Conservation (phyloP, 352 stramenopile species). For the Globisporangium spiculum region DNA sequence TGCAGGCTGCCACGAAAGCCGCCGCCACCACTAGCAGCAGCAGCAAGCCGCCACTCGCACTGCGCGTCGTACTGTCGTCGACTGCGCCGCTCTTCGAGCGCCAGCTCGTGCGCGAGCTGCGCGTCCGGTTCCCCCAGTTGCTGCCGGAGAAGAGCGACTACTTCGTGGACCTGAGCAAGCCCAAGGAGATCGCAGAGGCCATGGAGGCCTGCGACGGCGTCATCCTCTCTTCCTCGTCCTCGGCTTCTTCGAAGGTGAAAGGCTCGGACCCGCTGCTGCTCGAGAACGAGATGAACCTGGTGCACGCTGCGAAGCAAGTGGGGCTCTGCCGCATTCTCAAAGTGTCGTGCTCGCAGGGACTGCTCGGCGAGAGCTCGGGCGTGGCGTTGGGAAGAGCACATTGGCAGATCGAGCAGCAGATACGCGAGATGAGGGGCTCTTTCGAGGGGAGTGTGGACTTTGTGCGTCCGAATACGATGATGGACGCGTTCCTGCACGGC, state of each 20-base stretch:
- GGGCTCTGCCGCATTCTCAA: conserved; percentile 37
- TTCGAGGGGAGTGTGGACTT: conserved; percentile 19
- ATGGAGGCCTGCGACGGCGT: conserved; percentile 43
- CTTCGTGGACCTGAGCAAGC: conserved; percentile 39
- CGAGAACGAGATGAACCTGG: conserved; percentile 21
- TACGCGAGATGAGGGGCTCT: conserved; percentile 20
- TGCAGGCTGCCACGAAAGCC: neutral
- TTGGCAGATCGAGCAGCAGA: conserved; percentile 42
- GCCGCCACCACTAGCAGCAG: neutral
- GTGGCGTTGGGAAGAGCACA: conserved; percentile 39
- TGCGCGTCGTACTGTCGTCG: conserved; percentile 21
- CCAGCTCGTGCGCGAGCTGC: conserved; percentile 21
- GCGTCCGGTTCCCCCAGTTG: conserved; percentile 22
- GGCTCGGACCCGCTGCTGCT: conserved; percentile 10
- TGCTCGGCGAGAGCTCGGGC: conserved; percentile 31
- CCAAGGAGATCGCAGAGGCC: conserved; percentile 38
- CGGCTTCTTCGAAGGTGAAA: neutral
- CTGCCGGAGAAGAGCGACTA: conserved; percentile 30
- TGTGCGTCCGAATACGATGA: conserved; percentile 47
- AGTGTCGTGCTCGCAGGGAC: conserved; percentile 48
- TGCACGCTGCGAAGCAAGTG: conserved; percentile 12
- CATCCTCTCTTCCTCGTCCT: conserved; percentile 31
- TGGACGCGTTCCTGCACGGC: conserved; percentile 60
- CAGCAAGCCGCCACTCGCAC: conserved; percentile 8
- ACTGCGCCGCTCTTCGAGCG: conserved; percentile 16